Base-by-base conservation (phyloP, 2,329 filamentous ascomycete species). In the Penicillium sp. region DNA sequence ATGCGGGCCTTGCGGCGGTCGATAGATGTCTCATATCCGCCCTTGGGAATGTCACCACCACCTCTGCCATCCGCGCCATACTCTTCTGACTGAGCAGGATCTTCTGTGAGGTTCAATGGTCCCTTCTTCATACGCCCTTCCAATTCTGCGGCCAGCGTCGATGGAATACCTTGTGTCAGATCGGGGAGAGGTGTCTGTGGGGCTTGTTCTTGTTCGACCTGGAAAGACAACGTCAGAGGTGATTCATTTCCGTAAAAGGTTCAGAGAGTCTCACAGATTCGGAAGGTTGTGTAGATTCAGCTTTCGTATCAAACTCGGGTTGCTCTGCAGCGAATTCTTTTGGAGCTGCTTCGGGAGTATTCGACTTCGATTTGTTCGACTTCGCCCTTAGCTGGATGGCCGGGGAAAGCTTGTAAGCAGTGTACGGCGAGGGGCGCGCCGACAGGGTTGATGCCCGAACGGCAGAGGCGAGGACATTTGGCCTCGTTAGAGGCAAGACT, bases 81-180 rank as follows among this genome's bases (percentile, higher is more conserved):
- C 45, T 81, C 76, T 59, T 81, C 77, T 46, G 72, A 69, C 45
- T 68, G 70, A 13, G 66, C 65, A 33, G 80, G 78, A 50, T 83
- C 81, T 68, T 85, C 82, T 19, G 81, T 82, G 54, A 85, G 71
- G 62, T 84, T 84, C 54, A 84, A 67, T 17, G 70, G 61, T 46
- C 68, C 65, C 54, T 76, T 74, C 62, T 73, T 77, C 63, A 61
- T 65, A 64, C 72, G 79, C 70, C 65, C 75, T 54, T 79, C 78
- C 56, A 88, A 84, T 76, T 97, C 93, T 59, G 88, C 88, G 56
- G 88, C 90, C 55, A 97, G 83, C 1, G 93, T 96, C 2, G 93
- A 96, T 0, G 93, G 93, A 62, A 97, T 96, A 63, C 93, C 93
- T 70, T 93, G 88, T n/a, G 91, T 94, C 45, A 97, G 82, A 72